A percentile compares a stretch with the other conserved stretches of the same genome.
Conservation (phyloP, 1,284 basidiomycete genomes). For the Dichomitus squalens region DNA sequence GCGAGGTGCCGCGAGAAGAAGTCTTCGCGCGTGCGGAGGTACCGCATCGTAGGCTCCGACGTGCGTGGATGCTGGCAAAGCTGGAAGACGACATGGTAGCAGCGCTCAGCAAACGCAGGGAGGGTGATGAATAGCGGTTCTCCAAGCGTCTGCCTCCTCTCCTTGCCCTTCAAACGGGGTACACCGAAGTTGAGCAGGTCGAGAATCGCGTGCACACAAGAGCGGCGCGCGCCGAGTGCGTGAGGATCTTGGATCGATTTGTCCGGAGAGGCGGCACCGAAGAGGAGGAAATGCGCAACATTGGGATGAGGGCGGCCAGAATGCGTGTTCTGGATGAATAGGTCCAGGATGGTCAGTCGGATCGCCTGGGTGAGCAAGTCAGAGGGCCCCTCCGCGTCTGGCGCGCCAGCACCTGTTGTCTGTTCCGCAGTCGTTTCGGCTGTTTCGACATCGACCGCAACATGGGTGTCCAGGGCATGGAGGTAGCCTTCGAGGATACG, state of each 20-base stretch:
- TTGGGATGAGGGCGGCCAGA: slow-evolving; percentile 74
- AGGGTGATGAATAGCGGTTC: slow-evolving; percentile 66
- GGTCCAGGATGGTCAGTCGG: slow-evolving; percentile 80
- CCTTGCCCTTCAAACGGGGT: slow-evolving; percentile 53
- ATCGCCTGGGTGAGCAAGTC: slow-evolving; percentile 68
- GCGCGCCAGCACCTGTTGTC: slow-evolving; percentile 71
- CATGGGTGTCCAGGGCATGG: slow-evolving; percentile 66
- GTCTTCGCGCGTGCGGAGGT: slow-evolving; percentile 86
- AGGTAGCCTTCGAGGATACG: slow-evolving; percentile 86
- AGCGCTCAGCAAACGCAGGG: slow-evolving; percentile 85
- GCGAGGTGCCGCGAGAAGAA: slow-evolving; percentile 88
- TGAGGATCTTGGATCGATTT: slow-evolving; percentile 75
- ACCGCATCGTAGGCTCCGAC: slow-evolving; percentile 82
- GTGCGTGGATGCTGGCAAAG: slow-evolving; percentile 88
- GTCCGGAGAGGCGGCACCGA: slow-evolving; percentile 58
- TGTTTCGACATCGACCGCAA: slow-evolving; percentile 57
- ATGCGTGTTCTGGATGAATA: slow-evolving; percentile 84
- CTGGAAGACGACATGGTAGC: slow-evolving; percentile 83
- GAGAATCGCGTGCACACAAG: slow-evolving; percentile 83
- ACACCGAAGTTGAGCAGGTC: slow-evolving; percentile 76
- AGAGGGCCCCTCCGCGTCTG: slow-evolving; percentile 49
- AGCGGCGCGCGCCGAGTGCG: slow-evolving; percentile 68
- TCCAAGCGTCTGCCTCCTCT: slow-evolving; percentile 37
- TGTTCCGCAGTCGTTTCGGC: slow-evolving; percentile 63
- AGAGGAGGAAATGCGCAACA: slow-evolving; percentile 87